Evolutionary conservation across 225 moss, liverwort and hornwort genomes (phyloP).

Genomic region (Takakia lepidozioides): DNA sequence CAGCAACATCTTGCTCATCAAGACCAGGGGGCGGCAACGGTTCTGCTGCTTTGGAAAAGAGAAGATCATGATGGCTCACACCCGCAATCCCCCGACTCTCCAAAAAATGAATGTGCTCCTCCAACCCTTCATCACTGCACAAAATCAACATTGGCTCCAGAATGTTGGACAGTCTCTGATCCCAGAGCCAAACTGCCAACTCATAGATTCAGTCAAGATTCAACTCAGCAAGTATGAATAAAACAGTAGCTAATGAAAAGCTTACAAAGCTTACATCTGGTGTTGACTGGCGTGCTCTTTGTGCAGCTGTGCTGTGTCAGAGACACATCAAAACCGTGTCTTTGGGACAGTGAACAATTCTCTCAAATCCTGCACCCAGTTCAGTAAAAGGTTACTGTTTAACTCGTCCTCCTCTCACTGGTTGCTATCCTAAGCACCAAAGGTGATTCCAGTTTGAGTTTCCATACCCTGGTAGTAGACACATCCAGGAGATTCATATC

Average conservation of each 20-base stretch:
- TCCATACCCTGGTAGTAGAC: too few relatives aligned
- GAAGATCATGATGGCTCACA: constrained; percentile 93
- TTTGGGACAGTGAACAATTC: constrained; percentile 80
- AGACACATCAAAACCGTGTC: constrained; percentile 72
- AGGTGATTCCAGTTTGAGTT: too few relatives aligned
- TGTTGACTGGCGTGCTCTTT: constrained; percentile 85
- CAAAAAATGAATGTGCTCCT: constrained; percentile 67
- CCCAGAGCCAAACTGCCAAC: constrained; percentile 72
- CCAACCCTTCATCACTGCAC: constrained; percentile 23
- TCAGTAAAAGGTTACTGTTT: too few relatives aligned
- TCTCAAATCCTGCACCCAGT: constrained; percentile 65
- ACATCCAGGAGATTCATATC: too few relatives aligned
- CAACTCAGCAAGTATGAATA: too few relatives aligned
- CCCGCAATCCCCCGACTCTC: constrained; percentile 70
- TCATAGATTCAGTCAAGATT: constrained; percentile 65
- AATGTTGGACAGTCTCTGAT: too few relatives aligned
- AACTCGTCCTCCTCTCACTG: too few relatives aligned
- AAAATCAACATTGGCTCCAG: neutral
- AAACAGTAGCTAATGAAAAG: too few relatives aligned
- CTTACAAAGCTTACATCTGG: constrained; percentile 49
- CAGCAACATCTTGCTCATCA: constrained; percentile 49
- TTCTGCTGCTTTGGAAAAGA: constrained; percentile 90
- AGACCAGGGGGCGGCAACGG: constrained; percentile 65
- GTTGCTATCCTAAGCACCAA: neutral
- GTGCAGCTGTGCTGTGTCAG: constrained; percentile 79